phyloP scores from a whole-genome alignment of 192 early-diverging fungal species.

The Blastocladiella britannica region DNA sequence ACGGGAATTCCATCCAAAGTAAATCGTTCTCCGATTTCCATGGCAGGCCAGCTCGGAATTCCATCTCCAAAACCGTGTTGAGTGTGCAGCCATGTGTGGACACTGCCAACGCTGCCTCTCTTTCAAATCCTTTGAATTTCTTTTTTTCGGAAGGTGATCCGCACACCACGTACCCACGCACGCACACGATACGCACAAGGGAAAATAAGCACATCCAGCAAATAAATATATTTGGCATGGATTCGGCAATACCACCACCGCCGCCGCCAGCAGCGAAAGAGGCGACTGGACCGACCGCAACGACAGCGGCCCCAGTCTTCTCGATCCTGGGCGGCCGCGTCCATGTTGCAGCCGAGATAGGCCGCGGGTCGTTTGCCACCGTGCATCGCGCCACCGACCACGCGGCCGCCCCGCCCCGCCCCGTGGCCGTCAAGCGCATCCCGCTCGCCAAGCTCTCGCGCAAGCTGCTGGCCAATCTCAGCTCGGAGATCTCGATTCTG shows the following conservation, averaged over 20 bases:
- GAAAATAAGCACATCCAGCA: too few relatives aligned
- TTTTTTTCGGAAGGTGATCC: too few relatives aligned
- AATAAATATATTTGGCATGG: too few relatives aligned
- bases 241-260: too few relatives aligned
- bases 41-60: too few relatives aligned
- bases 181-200: too few relatives aligned
- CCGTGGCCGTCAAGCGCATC: conserved; percentile 85
- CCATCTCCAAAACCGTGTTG: too few relatives aligned
- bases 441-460: conserved; percentile 67
- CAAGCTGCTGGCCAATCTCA: conserved; percentile 78
- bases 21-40: too few relatives aligned
- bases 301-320: background rate
- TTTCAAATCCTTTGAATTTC: too few relatives aligned
- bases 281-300: background rate
- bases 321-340: conserved; percentile 45
- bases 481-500: conserved; percentile 86
- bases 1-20: too few relatives aligned
- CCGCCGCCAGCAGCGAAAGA: background rate
- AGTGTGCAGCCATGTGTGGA: too few relatives aligned
- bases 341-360: conserved; percentile 60
- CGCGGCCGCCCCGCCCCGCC: conserved; percentile 23
- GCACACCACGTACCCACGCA: background rate
- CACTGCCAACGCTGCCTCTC: too few relatives aligned
- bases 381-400: conserved; percentile 34
- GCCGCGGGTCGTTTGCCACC: conserved; percentile 86